Evolutionary conservation across 352 stramenopile species (phyloP).

Genomic region (Pythium folliculosum): DNA sequence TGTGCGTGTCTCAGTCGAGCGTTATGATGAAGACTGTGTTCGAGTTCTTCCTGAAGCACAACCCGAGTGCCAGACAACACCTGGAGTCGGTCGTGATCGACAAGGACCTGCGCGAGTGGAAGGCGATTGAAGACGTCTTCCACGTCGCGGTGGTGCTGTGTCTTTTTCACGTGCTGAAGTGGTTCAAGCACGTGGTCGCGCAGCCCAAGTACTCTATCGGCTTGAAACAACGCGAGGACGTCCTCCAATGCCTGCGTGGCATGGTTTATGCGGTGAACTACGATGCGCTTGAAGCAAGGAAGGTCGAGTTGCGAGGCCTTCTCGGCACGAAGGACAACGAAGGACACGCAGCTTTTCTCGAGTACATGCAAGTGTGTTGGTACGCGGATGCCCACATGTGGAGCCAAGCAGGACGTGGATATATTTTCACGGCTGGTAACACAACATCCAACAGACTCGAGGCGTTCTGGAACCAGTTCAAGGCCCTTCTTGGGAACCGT

Average conservation of each 20-base stretch:
- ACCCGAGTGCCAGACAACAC: background rate
- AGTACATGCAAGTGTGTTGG: slow-evolving; percentile 1
- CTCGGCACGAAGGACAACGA: background rate
- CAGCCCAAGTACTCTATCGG: background rate
- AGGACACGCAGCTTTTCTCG: background rate
- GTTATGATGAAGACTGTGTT: slow-evolving; percentile 18
- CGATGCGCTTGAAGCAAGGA: background rate
- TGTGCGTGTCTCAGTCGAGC: slow-evolving; percentile 18
- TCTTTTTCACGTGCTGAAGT: slow-evolving; percentile 24
- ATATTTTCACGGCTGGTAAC: background rate
- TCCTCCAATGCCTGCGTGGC: background rate
- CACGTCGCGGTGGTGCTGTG: slow-evolving; percentile 16
- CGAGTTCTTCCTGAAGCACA: slow-evolving; percentile 12
- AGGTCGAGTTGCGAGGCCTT: background rate
- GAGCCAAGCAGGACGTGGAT: background rate
- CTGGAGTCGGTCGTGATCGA: slow-evolving; percentile 26
- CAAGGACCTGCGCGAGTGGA: slow-evolving; percentile 29
- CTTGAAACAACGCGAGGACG: background rate
- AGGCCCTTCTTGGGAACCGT: background rate
- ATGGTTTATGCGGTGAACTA: background rate
- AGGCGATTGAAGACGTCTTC: slow-evolving; percentile 5
- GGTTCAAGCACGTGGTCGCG: slow-evolving; percentile 8
- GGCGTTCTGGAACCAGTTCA: background rate
- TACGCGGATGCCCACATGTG: background rate
- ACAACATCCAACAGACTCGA: background rate